Evolutionary conservation across 129 eudicot genomes (phyloP), one percentile per base, ranked within the genome.

Genomic region (Flaveria linearis): DNA sequence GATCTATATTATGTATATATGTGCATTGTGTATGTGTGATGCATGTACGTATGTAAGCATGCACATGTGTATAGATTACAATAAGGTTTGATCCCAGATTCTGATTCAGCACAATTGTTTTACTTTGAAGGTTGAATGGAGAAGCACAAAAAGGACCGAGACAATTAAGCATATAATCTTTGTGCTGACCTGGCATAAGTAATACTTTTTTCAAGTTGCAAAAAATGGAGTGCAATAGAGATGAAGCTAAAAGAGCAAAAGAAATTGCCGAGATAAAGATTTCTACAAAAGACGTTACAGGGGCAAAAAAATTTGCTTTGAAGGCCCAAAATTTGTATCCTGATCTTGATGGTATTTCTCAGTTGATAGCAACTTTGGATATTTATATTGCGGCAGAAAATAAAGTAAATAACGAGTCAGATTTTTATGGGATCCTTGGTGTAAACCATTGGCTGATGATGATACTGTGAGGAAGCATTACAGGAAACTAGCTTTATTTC

Each of bases 191-290:
- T 66, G 74, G 67, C 71, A 62, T 53, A 28, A 15, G 18, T 49
- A 66, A 3, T 36, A 66, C 9, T 67, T 28, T 9, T 74, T 43
- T 28, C 50, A 71, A 42, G 26, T 61, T 56, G 47, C 39, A 65
- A 30, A 28, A 51, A 73, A 92, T 92, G 98, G 98, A 92, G 78
- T 92, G 98, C 83, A 92, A 92, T 68, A 88, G 83, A 78, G 98
- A 92, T 26, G 98, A 92, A 81, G 98, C 98, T 6, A 18, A 72
- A 20, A 86, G 96, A 82, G 98, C 98, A 0, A 92, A 87, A 82
- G 96, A 88, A 74, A 86, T 90, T 18, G 92, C 98, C 1, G 98
- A 92, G 79, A 88, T 68, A 80, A 90, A 86, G 78, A 85, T 92
- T 74, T 72, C 46, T 51, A 82, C 80, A 16, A 92, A 84, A 64